These are phyloP conservation scores for Helotiales sp. DNA, from an alignment of 2,329 filamentous ascomycete genomes.

Conservation along the genomic window DNA sequence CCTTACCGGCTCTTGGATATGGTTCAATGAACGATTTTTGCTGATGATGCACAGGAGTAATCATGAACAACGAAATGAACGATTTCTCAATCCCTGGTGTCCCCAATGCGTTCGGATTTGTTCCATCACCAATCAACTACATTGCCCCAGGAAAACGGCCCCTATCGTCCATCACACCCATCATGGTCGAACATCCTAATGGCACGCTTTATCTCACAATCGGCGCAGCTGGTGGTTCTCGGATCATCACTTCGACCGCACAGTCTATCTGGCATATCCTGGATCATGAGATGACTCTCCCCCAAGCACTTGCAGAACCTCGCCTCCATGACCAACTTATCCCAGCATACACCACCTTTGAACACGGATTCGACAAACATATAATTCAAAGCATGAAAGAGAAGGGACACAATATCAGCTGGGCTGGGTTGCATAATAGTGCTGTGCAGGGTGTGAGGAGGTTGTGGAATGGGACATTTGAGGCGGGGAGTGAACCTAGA, in stretches of 20 bases:
- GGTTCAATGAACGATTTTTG: background rate
- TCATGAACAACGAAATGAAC: conserved; percentile 62
- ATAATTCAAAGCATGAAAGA: conserved; percentile 63
- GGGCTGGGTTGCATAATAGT: conserved; percentile 63
- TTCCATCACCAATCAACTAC: conserved; percentile 78
- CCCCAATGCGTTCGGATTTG: conserved; percentile 81
- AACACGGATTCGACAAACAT: conserved; percentile 65
- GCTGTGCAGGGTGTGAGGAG: conserved; percentile 70
- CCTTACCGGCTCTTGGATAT: background rate
- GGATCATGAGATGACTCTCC: conserved; percentile 59
- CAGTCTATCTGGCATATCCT: conserved; percentile 74
- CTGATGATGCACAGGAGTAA: conserved; percentile 20
- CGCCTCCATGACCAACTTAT: conserved; percentile 81
- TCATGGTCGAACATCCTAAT: conserved; percentile 70
- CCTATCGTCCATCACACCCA: conserved; percentile 77
- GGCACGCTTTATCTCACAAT: conserved; percentile 66
- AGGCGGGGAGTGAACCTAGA: conserved; percentile 75
- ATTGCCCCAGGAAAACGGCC: conserved; percentile 80
- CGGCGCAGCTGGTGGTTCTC: conserved; percentile 77
- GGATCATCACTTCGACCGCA: conserved; percentile 79
- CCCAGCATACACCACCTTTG: conserved; percentile 67
- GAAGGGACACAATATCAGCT: conserved; percentile 71
- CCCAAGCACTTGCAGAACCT: conserved; percentile 63
- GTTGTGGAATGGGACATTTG: conserved; percentile 63
- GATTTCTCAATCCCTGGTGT: conserved; percentile 84